phyloP scores from a whole-genome alignment of 371 early-diverging fungal species.

The Batrachochytrium dendrobatidis region DNA sequence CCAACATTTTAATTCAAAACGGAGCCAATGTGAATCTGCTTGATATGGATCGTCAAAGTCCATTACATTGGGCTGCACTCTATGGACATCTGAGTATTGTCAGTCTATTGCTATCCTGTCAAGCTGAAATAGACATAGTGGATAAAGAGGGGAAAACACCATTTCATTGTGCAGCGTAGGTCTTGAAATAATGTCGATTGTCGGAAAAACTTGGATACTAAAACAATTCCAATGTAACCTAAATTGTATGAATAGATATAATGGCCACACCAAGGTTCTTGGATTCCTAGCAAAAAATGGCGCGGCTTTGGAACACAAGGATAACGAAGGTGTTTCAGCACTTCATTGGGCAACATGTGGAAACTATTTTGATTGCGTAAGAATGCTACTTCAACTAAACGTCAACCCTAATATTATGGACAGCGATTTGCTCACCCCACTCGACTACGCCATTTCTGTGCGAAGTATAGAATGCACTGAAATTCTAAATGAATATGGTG shows the following conservation, averaged over 20 bases:
- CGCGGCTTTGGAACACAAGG: not conserved
- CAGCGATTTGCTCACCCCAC: constrained; percentile 2
- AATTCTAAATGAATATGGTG: constrained; percentile 1
- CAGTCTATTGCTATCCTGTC: constrained; percentile 44
- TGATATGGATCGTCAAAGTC: not conserved
- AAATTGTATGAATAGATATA: not conserved
- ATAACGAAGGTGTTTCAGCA: not conserved
- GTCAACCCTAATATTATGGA: not conserved
- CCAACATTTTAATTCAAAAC: not conserved
- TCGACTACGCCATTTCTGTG: constrained; percentile 3
- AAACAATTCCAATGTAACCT: not conserved
- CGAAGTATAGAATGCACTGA: not conserved
- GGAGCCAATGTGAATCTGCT: constrained; percentile 2
- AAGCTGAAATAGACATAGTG: constrained; percentile 49
- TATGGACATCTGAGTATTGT: constrained; percentile 3
- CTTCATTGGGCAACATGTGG: constrained; percentile 4
- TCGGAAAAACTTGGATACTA: not conserved
- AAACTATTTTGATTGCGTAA: not conserved
- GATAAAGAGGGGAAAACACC: constrained; percentile 62
- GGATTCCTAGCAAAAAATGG: not conserved
- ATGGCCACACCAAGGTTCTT: not conserved
- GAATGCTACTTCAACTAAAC: not conserved
- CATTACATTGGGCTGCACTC: constrained; percentile 3
- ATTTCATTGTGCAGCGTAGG: constrained; percentile 63
- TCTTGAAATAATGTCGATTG: not conserved